Base-by-base conservation (phyloP, 495 filamentous ascomycete genomes). In the Penicillium cosmopolitanum region DNA sequence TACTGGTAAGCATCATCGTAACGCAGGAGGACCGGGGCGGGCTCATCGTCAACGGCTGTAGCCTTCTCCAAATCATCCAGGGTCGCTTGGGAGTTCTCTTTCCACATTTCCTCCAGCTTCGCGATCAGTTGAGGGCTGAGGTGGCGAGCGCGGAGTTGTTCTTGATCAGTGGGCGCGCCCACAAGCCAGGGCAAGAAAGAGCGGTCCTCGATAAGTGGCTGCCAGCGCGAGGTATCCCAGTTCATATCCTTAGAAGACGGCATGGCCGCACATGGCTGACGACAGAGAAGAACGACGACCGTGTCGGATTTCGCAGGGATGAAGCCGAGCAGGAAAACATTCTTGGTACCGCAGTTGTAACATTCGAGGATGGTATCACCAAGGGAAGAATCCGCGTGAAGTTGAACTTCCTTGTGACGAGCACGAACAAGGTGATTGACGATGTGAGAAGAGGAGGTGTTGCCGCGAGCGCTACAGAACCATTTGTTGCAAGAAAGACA, bases 221-320 rank as follows among this genome's bases (percentile, higher is more conserved):
- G 93, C 95, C 95, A 99, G 63, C 93, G 87, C 8, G 96, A 96
- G 13, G 93, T 94, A 75, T 99, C 95, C 95, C 95, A 99, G 72
- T 94, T 98, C 95, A 99, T 99, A 68, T 98, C 95, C 77, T 99
- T 99, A n/a, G 92, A 92, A 11, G 94, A 96, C 5, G 91, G 89
- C 80, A 89, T 92, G 34, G 96, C 86, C 40, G 93, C 95, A 75
- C 95, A 99, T 47, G 95, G 95, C 72, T 98, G 95, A 33, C 95
- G 91, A 74, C 95, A 99, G 9, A 99, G 83, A 42, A 99, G 85
- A 16, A 99, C 95, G 19, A 99, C 95, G 19, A 99, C 95, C 0
- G 95, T 97, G 64, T 99, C 95, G 3, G 94, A 97, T 71, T 98
- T 98, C 13, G 95, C 95, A n/a, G 95, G 95, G 63, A 99, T 99